A percentile compares a stretch with the other conserved stretches of the same genome.
phyloP scores from a whole-genome alignment of 768 basidiomycete species.

The Boletus rufocinnamomeus region DNA sequence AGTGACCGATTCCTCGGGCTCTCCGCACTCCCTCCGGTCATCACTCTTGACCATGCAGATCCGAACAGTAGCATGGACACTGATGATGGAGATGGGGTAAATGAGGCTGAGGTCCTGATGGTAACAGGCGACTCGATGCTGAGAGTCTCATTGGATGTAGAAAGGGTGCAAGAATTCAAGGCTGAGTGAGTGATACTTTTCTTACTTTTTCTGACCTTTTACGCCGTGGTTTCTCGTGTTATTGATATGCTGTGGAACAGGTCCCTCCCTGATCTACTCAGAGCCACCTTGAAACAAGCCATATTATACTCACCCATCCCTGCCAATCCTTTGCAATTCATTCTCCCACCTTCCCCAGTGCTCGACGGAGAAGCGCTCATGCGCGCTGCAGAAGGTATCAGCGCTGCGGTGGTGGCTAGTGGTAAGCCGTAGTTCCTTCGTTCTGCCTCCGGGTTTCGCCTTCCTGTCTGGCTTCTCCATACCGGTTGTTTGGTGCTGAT shows the following conservation, averaged over 20 bases:
- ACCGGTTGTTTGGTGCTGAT: background rate
- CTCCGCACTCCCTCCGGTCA: conserved; percentile 43
- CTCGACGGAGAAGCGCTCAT: conserved; percentile 78
- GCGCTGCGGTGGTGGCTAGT: conserved; percentile 68
- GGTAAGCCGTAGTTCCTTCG: conserved; percentile 42
- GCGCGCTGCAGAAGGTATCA: conserved; percentile 77
- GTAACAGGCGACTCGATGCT: conserved; percentile 72
- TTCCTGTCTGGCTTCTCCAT: background rate
- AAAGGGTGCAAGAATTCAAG: conserved; percentile 60
- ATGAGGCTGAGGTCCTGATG: conserved; percentile 28
- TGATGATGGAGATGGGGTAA: conserved; percentile 6
- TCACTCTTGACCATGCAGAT: conserved; percentile 25
- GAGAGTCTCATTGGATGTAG: conserved; percentile 61
- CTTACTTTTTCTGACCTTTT: background rate
- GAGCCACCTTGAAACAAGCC: conserved; percentile 81
- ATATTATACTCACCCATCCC: conserved; percentile 74
- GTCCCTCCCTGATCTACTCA: conserved; percentile 64
- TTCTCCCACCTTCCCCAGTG: conserved; percentile 66
- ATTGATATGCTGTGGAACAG: conserved; percentile 45
- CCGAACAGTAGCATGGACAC: conserved; percentile 11
- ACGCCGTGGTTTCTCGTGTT: background rate
- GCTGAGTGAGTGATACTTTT: conserved; percentile 51
- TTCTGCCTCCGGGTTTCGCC: background rate
- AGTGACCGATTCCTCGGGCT: conserved; percentile 72
- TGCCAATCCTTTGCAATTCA: conserved; percentile 79